These are phyloP conservation scores for Dendrobium huoshanense DNA, from an alignment of 106 monocot species.

Conservation along the genomic window DNA sequence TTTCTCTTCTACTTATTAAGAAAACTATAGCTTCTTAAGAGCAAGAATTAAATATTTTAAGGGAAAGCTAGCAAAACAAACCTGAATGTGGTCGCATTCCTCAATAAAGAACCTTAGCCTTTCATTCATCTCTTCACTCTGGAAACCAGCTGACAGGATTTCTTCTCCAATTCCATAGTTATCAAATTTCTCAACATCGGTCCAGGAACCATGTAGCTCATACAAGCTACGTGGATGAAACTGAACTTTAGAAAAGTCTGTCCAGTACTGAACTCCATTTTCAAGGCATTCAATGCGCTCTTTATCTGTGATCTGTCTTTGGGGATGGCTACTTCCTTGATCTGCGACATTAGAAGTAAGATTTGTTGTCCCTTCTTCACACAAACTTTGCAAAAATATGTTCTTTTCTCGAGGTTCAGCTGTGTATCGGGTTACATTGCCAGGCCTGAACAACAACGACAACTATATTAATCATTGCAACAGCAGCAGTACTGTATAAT, in stretches of 20 bases:
- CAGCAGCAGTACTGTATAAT: not conserved
- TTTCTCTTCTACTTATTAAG: too few relatives aligned
- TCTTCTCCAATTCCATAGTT: constrained; percentile 69
- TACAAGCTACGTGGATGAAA: constrained; percentile 75
- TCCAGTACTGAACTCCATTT: constrained; percentile 70
- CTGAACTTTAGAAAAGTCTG: constrained; percentile 85
- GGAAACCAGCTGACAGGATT: constrained; percentile 47
- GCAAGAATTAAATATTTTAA: not conserved
- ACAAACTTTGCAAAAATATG: constrained; percentile 68
- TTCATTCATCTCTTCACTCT: constrained; percentile 72
- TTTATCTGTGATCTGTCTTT: constrained; percentile 43
- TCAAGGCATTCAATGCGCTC: constrained; percentile 63
- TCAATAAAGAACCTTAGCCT: constrained; percentile 82
- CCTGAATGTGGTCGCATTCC: constrained; percentile 96
- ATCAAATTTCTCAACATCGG: constrained; percentile 60
- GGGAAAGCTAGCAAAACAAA: constrained; percentile 9
- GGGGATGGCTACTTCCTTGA: constrained; percentile 1
- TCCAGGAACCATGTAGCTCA: constrained; percentile 74
- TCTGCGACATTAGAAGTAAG: constrained; percentile 8
- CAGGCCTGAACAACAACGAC: constrained; percentile 42
- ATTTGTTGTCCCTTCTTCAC: constrained; percentile 37
- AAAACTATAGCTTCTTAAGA: not conserved
- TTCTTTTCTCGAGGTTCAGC: constrained; percentile 65
- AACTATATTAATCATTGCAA: not conserved
- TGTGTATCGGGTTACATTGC: constrained; percentile 45